Conservation (phyloP, 2,329 filamentous ascomycete genomes). For the Aspergillus hortae region DNA sequence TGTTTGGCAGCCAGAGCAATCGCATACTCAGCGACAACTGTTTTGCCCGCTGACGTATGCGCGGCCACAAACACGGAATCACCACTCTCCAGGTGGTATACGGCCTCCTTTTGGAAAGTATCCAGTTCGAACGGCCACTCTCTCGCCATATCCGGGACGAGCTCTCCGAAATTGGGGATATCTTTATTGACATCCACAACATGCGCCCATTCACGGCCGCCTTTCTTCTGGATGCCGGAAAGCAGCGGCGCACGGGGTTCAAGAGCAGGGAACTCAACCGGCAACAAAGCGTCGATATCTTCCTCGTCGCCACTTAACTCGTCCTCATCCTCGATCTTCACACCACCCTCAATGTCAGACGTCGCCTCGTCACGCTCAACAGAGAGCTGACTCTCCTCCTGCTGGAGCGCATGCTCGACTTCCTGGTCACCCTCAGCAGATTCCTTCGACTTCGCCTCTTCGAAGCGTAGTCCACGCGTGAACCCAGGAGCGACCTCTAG, state of each 20-base stretch:
- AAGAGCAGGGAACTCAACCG: conserved; percentile 87
- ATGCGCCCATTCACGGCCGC: conserved; percentile 89
- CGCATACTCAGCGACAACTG: conserved; percentile 95
- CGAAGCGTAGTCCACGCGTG: conserved; percentile 70
- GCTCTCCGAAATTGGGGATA: conserved; percentile 87
- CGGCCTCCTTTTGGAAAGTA: conserved; percentile 96
- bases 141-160: conserved; percentile 93
- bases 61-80: conserved; percentile 98
- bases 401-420: conserved; percentile 61
- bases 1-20: conserved; percentile 95
- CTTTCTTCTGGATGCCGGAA: conserved; percentile 67
- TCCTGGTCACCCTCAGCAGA: conserved; percentile 64
- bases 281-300: conserved; percentile 80
- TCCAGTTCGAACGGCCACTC: conserved; percentile 98
- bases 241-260: conserved; percentile 77
- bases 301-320: conserved; percentile 40
- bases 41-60: conserved; percentile 96
- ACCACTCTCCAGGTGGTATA: conserved; percentile 93
- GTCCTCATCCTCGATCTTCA: conserved; percentile 24
- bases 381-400: conserved; percentile 38
- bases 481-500: conserved; percentile 81
- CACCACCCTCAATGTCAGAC: conserved; percentile 30
- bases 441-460: conserved; percentile 54
- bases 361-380: conserved; percentile 51
- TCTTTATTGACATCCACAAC: conserved; percentile 95